Base-by-base conservation (phyloP, 106 monocot species). In the Phalaenopsis aphrodite region DNA sequence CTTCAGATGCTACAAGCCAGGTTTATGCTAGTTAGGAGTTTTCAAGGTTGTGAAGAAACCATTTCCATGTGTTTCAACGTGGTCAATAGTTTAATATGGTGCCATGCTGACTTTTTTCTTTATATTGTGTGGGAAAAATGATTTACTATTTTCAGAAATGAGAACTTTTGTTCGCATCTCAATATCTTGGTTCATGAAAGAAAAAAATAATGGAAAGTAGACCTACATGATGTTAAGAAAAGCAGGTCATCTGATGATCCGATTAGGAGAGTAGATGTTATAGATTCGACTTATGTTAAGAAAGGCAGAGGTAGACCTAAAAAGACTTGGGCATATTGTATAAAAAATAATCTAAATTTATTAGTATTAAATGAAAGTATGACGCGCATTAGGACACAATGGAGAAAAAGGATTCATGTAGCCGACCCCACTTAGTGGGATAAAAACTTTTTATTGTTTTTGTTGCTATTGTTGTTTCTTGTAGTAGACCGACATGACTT, bases 1-100 rank as follows among this genome's bases (percentile, higher is more conserved):
- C 67, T 23, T 76, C 78, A 8, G 39, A 80, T 39, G 80, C 64
- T 10, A 41, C 64, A 18, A 24, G 56, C 19, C 80, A 75, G 52
- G 10, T 11, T 76, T 55, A 36, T 68, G 71, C 81, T 72, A 77
- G 64, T 61, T 75, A 21, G 64, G 39, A 38, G 11, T 30, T 56
- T 21, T 47, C 43, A 55, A 21, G 36, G 39, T 69, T 4, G 14
- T 39, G 14, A 69, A 69, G 4, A 4, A n/a, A 38, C 11, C 3
- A 2, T 39, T 69, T 38, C 36, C 2, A 3, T 36, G 3, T 39
- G 69, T 37, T 38, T 69, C 64, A 8, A 64, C 8, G 1, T 8
- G 37, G 69, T 39, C 5, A 39, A 38, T 39, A 38, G 30, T 38
- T 39, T 4, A 61, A 19, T 61, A 14, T 69, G 39, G 5, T 69